A percentile compares a stretch with the other conserved stretches of the same genome.
These are phyloP conservation scores for Dendrocalamus sinicus DNA, from an alignment of 176 grass and related monocot species.

Conservation along the genomic window DNA sequence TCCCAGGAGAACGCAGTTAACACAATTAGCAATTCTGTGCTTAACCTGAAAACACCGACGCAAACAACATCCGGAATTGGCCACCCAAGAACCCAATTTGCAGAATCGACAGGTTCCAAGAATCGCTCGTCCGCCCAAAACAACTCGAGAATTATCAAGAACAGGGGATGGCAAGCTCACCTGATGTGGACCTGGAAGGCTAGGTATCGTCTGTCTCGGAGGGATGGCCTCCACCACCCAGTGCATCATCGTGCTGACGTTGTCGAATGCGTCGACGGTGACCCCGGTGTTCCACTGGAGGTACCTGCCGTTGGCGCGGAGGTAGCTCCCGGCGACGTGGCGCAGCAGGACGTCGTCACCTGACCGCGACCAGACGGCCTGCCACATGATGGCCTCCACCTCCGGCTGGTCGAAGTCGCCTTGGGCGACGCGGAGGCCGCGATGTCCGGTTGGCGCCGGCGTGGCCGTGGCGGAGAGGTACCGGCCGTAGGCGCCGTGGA, in stretches of 20 bases:
- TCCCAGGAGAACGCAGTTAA: not conserved
- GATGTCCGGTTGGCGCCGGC: not conserved
- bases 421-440: not conserved
- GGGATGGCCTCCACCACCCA: conserved; percentile 28
- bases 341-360: not conserved
- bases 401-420: not conserved
- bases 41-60: not conserved
- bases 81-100: not conserved
- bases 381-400: not conserved
- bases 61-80: not conserved
- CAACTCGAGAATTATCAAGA: not conserved
- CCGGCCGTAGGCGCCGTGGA: conserved; percentile 41
- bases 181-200: not conserved
- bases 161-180: not conserved
- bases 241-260: not conserved
- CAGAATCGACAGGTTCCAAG: not conserved
- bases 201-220: not conserved
- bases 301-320: conserved; percentile 23
- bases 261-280: not conserved
- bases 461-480: conserved; percentile 24
- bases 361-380: not conserved
- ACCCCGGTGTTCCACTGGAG: not conserved
- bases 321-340: not conserved
- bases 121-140: not conserved
- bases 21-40: not conserved